Evolutionary conservation across 495 filamentous ascomycete species (phyloP), one percentile per base, ranked within the genome.

Genomic region (Cercophora samala): DNA sequence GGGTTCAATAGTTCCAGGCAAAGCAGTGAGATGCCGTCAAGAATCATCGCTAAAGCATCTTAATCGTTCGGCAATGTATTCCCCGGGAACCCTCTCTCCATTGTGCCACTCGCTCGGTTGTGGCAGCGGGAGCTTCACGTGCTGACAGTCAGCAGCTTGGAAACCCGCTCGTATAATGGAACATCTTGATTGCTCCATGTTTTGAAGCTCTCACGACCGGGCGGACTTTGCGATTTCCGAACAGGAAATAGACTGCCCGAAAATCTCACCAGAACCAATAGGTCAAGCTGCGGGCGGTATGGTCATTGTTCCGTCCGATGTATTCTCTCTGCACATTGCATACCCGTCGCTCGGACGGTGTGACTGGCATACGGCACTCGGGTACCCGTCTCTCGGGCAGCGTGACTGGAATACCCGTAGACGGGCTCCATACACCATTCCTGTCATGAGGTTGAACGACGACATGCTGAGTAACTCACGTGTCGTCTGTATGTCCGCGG

Each of bases 381-480:
- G 6, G 5, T 46, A 17, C 11, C 37, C 37, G 11, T 13, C n/a
- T n/a, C n/a, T 19, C 4, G 18, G n/a, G 21, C n/a, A 18, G 53
- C 22, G 53, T 56, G 53, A 19, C n/a, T 56, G 18, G 18, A 4
- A 46, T 46, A 9, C 11, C 37, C 37, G 11, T 13, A 46, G 37
- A 46, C 37, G 37, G 11, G 37, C 15, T 46, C 37, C 11, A 46
- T 9, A 46, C 37, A 46, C 54, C 54, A 56, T 56, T 56, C 54
- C 4, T n/a, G n/a, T n/a, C n/a, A n/a, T n/a, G 58, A 60, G 26
- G 17, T 25, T 60, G 17, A 26, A 60, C 18, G 26, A 62, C 15
- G 25, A 25, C 26, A 21, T 62, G 60, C 60, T 62, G 60, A 62
- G 25, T 62, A 62, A 62, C 60, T 62, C 60, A 3, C 17, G 18